Percentiles rank a stretch among this genome's conserved stretches.
phyloP scores from a whole-genome alignment of 768 basidiomycete genomes.

The Rhodocollybia butyracea region DNA sequence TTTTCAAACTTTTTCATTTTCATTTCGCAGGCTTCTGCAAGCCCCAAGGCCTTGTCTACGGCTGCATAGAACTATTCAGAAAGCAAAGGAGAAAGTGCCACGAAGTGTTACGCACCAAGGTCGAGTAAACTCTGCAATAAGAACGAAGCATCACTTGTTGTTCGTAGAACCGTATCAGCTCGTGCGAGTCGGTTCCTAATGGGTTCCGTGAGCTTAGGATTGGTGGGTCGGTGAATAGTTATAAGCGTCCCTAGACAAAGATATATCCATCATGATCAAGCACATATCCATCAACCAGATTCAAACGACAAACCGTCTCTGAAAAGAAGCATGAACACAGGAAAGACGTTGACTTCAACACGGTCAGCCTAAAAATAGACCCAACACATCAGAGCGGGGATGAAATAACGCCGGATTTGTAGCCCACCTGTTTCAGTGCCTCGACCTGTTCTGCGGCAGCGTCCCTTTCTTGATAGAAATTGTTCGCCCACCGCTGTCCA shows the following conservation, averaged over 20 bases:
- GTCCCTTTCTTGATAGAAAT: not conserved
- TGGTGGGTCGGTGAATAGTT: constrained; percentile 27
- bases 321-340: constrained; percentile 43
- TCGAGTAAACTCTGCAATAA: constrained; percentile 63
- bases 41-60: constrained; percentile 63
- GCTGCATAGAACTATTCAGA: constrained; percentile 28
- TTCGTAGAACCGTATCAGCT: constrained; percentile 56
- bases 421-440: not conserved
- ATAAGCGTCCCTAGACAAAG: not conserved
- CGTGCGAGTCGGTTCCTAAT: constrained; percentile 56
- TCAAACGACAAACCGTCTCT: constrained; percentile 30
- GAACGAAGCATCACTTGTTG: constrained; percentile 58
- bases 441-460: not conserved
- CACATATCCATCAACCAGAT: too few relatives aligned
- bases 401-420: too few relatives aligned
- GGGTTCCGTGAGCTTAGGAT: constrained; percentile 46
- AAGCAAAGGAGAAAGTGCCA: not conserved
- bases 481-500: not conserved
- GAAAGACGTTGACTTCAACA: constrained; percentile 37
- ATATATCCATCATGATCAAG: not conserved
- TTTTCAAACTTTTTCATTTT: constrained; percentile 58
- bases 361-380: constrained; percentile 27
- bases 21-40: constrained; percentile 65
- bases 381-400: too few relatives aligned
- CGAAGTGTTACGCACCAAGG: constrained; percentile 25